Evolutionary conservation across 139 green algal species (phyloP), one percentile per base, ranked within the genome.

Genomic region (Micromonas pusilla): DNA sequence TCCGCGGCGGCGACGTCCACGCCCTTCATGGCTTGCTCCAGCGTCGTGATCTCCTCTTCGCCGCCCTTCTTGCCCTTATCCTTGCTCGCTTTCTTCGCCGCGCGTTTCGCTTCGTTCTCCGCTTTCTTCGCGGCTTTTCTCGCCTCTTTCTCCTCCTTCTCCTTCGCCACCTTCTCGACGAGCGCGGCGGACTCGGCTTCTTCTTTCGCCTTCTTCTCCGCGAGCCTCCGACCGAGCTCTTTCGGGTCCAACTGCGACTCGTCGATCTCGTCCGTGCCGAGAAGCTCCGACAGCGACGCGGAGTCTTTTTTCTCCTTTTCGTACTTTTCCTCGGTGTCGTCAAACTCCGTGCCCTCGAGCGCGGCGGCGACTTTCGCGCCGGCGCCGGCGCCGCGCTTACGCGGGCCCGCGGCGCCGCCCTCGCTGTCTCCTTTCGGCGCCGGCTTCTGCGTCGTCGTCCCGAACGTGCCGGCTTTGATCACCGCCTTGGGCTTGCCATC

Each of bases 81-180:
- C 34, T 73, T 66, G n/a, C n/a, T 33, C 28, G 54, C 26, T 30
- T 71, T 72, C 52, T 73, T 74, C 5, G 25, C 45, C 26, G 60
- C 62, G n/a, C 73, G 57, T 16, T 52, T 68, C 13, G 67, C 68
- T 32, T 71, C 78, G 32, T 54, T 54, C 28, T 53, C 68, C 3
- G 74, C 71, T n/a, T 78, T 77, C 39, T 76, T 76, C 52, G 39
- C 78, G 57, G 78, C 78, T 25, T 67, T 67, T 2, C 31, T 36
- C 13, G 66, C 52, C 63, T 82, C 53, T 37, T 82, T 82, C 54
- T 4, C 3, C 1, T 16, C 60, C 38, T 79, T 79, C 33, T 79
- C 62, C 1, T 60, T 57, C 3, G 60, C 62, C 5, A 70, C 25
- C 21, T 72, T 52, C 1, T 31, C 31, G 39, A 79, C 23, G 33